Conservation (phyloP, 768 basidiomycete species). For the Pisolithus microcarpus region DNA sequence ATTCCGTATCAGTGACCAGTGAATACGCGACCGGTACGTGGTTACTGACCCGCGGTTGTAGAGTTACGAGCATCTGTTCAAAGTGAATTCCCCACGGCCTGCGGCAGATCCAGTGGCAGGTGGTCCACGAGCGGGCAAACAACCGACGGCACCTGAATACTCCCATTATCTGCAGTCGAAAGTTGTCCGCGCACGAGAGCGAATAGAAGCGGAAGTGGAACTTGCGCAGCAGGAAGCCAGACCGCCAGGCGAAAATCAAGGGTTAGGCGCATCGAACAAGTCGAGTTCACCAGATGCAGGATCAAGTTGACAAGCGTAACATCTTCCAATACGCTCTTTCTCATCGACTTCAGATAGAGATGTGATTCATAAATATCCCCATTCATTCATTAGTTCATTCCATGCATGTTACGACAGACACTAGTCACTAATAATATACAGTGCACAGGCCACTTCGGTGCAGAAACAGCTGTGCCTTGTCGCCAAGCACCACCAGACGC, state of each 20-base stretch:
- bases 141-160: conserved; percentile 39
- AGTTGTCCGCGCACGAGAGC: conserved; percentile 88
- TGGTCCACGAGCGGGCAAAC: conserved; percentile 33
- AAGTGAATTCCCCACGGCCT: conserved; percentile 73
- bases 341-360: conserved; percentile 11
- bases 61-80: conserved; percentile 93
- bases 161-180: conserved; percentile 97
- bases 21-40: neutral
- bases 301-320: conserved; percentile 13
- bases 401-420: conserved; percentile 10
- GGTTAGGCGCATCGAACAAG: conserved; percentile 8
- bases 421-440: conserved; percentile 10
- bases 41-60: conserved; percentile 27
- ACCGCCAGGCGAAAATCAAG: conserved; percentile 12
- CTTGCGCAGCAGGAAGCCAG: conserved; percentile 19
- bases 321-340: conserved; percentile 12
- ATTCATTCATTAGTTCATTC: conserved; percentile 17
- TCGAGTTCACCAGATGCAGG: conserved; percentile 11
- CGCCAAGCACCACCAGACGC: too few species aligned
- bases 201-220: conserved; percentile 82
- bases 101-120: conserved; percentile 40
- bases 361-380: conserved; percentile 14
- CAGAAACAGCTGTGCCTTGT: too few species aligned
- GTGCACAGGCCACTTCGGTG: neutral
- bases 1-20: neutral